Evolutionary conservation across 805 yeast genomes (phyloP).

Genomic region (Ogataea nonfermentans): DNA sequence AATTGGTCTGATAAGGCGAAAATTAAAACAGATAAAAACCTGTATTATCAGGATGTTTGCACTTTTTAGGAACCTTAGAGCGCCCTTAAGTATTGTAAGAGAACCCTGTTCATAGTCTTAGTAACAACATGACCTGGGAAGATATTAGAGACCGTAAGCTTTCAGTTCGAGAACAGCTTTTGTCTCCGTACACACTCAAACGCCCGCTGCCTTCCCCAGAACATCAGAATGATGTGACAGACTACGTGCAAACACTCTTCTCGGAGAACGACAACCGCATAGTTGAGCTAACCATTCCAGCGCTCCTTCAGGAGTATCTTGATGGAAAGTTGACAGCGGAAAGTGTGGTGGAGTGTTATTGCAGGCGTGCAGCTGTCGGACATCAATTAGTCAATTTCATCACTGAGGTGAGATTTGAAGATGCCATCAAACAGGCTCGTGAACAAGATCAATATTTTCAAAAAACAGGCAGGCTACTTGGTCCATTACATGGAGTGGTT

Average conservation of each 20-base stretch:
- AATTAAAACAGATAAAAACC: constrained; percentile 2
- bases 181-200: not conserved
- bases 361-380: constrained; percentile 56
- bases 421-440: constrained; percentile 57
- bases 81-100: too few relatives aligned
- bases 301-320: constrained; percentile 4
- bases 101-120: not conserved
- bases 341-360: constrained; percentile 51
- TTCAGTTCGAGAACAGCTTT: not conserved
- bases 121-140: constrained; percentile 9
- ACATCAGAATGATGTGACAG: constrained; percentile 6
- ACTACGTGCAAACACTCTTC: constrained; percentile 30
- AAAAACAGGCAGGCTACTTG: constrained; percentile 48
- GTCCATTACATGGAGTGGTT: constrained; percentile 69
- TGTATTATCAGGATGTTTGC: constrained; percentile 3
- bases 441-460: constrained; percentile 50
- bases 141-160: constrained; percentile 8
- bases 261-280: constrained; percentile 38
- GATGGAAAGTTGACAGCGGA: constrained; percentile 38
- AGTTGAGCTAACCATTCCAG: constrained; percentile 24
- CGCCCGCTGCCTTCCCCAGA: constrained; percentile 5
- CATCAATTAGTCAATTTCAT: constrained; percentile 49
- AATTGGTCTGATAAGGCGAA: not conserved
- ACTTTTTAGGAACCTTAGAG: not conserved
- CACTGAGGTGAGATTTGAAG: constrained; percentile 48